Evolutionary conservation across 441 rosid species (phyloP), one percentile per base, ranked within the genome.

Genomic region (Manihot esculenta): DNA sequence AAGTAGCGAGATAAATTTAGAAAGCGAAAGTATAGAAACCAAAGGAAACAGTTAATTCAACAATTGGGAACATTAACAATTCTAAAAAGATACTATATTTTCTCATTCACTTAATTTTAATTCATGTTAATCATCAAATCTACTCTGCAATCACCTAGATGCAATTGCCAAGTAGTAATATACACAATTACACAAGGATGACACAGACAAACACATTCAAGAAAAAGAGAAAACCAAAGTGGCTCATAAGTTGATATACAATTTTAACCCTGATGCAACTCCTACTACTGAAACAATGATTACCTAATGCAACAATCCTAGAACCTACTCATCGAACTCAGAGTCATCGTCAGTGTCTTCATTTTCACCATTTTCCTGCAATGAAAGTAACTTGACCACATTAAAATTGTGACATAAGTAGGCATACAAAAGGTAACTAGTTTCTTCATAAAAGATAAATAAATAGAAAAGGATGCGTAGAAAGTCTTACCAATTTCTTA

Each of bases 361-460:
- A 64, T 62, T 77, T 72, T 82, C 89, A 41, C 93, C 88, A 27
- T 82, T 84, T 82, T 86, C 94, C 94, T 89, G 87, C 81, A 82
- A 58, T 51, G 50, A 55, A 66, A 49, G 20, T 41, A 26, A 48
- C 7, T 38, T 41, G 49, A 30, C 24, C 18, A 20, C 20, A 17
- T 44, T 49, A 51, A 17, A 47, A 61, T 26, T 18, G 68, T 58
- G 66, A 15, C 14, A 21, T 27, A 73, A 57, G 74, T 17, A 18
- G 33, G 42, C 15, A 38, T 30, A 42, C 30, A 23, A 15, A 66
- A 47, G 24, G 53, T 38, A 49, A 8, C 24, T 38, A 41, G 5
- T 30, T 55, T 45, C 10, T 44, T 55, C n/a, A n/a, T n/a, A n/a
- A n/a, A n/a, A n/a, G n/a, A n/a, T n/a, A n/a, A 41, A 42, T 9